Conservation (phyloP, 208 protist species). For the Trypanosoma platydactyli region DNA sequence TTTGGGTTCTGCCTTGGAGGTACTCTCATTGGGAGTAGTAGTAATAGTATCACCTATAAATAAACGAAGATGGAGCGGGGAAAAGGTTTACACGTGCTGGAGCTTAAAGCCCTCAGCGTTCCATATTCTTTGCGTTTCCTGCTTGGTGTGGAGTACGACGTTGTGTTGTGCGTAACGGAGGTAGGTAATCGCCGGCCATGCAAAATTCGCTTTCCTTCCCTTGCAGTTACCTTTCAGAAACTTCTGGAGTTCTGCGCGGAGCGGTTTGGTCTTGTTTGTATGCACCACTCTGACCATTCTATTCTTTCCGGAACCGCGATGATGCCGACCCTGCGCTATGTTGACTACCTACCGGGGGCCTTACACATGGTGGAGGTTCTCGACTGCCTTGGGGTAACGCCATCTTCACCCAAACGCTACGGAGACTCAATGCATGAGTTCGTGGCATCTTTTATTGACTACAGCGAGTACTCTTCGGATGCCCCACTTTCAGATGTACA, state of each 20-base stretch:
- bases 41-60: background rate
- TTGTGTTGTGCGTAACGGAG: slow-evolving; percentile 66
- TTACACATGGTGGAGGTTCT: slow-evolving; percentile 72
- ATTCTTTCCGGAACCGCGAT: slow-evolving; percentile 55
- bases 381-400: slow-evolving; percentile 51
- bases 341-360: slow-evolving; percentile 77
- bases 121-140: slow-evolving; percentile 72
- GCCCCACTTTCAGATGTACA: slow-evolving; percentile 62
- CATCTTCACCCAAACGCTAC: slow-evolving; percentile 19
- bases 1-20: no score
- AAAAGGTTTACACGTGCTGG: slow-evolving; percentile 53
- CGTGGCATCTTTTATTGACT: slow-evolving; percentile 73
- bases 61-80: slow-evolving; percentile 25
- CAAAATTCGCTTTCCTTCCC: slow-evolving; percentile 63
- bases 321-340: slow-evolving; percentile 82
- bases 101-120: slow-evolving; percentile 83
- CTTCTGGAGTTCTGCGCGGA: slow-evolving; percentile 69
- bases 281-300: slow-evolving; percentile 44
- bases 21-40: background rate
- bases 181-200: slow-evolving; percentile 44
- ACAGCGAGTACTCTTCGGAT: slow-evolving; percentile 66
- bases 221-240: slow-evolving; percentile 66
- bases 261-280: slow-evolving; percentile 58
- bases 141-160: slow-evolving; percentile 76
- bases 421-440: slow-evolving; percentile 46